phyloP scores from a whole-genome alignment of 2,329 filamentous ascomycete genomes.

The Fusarium annulatum region DNA sequence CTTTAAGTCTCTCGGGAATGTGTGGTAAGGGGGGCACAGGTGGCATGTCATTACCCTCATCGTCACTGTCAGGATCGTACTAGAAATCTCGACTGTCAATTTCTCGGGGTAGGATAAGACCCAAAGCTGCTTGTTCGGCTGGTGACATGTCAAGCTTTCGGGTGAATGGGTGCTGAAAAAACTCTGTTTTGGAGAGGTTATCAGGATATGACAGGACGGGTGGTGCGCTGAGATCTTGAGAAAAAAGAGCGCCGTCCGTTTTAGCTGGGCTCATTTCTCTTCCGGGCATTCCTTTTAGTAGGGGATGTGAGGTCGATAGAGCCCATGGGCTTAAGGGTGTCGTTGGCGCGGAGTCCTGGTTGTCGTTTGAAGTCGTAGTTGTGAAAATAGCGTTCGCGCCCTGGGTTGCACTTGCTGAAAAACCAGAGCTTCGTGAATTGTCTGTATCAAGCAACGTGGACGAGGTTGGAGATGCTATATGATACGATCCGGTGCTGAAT shows the following conservation, averaged over 20 bases:
- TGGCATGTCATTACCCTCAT: constrained; percentile 41
- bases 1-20: constrained; percentile 47
- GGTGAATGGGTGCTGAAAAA: constrained; percentile 52
- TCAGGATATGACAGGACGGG: constrained; percentile 50
- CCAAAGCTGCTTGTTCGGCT: constrained; percentile 47
- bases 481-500: not conserved
- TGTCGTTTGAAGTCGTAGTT: constrained; percentile 7
- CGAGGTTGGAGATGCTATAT: constrained; percentile 11
- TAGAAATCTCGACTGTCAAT: constrained; percentile 50
- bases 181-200: constrained; percentile 50
- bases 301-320: constrained; percentile 54
- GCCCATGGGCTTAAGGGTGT: not conserved
- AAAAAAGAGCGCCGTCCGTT: constrained; percentile 52
- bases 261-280: constrained; percentile 53
- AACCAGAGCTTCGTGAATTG: constrained; percentile 15
- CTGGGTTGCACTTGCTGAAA: constrained; percentile 2
- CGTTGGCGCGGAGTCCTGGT: not conserved
- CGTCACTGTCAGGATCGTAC: constrained; percentile 53
- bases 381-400: constrained; percentile 10
- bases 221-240: constrained; percentile 46
- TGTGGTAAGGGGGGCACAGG: constrained; percentile 47
- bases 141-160: constrained; percentile 44
- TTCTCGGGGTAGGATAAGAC: constrained; percentile 51
- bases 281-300: constrained; percentile 53
- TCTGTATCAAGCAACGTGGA: constrained; percentile 20